Percentiles rank a stretch among this genome's conserved stretches.
These are phyloP conservation scores for Rugonectria rugulosa DNA, from an alignment of 2,329 filamentous ascomycete species.

Conservation along the genomic window DNA sequence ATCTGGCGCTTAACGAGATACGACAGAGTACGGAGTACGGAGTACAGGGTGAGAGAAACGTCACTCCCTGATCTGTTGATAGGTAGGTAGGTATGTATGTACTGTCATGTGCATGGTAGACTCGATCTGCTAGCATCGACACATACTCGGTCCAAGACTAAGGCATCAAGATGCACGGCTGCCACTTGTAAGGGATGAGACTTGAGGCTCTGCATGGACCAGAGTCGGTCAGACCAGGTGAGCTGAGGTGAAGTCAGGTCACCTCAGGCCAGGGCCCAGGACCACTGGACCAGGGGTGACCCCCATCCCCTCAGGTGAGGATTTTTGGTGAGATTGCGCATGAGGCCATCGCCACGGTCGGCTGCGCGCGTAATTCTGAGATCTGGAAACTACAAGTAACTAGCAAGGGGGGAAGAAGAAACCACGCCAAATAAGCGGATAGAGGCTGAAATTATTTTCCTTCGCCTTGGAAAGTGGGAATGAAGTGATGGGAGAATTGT, in stretches of 20 bases:
- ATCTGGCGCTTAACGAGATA: too few species aligned
- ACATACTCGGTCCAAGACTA: too few species aligned
- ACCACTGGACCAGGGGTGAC: not conserved
- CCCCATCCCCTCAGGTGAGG: conserved; percentile 30
- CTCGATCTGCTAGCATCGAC: too few species aligned
- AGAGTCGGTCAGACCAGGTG: conserved; percentile 29
- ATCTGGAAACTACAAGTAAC: too few species aligned
- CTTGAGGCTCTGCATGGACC: conserved; percentile 22
- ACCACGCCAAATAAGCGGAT: conserved; percentile 24
- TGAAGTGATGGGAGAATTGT: conserved; percentile 16
- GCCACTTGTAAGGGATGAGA: too few species aligned
- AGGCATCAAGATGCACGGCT: too few species aligned
- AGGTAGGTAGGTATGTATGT: too few species aligned
- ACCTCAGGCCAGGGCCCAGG: conserved; percentile 25
- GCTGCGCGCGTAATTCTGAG: conserved; percentile 1
- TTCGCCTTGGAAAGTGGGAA: conserved; percentile 11
- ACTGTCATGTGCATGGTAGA: too few species aligned
- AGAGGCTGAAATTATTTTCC: conserved; percentile 1
- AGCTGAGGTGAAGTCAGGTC: conserved; percentile 30
- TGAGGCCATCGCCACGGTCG: conserved; percentile 29
- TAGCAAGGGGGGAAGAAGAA: conserved; percentile 2
- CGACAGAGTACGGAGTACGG: too few species aligned
- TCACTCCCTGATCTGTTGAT: too few species aligned
- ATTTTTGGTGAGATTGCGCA: conserved; percentile 36
- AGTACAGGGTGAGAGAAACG: too few species aligned